A percentile compares a stretch with the other conserved stretches of the same genome.
Conservation (phyloP, 257 asterid genomes). For the Perilla frutescens region DNA sequence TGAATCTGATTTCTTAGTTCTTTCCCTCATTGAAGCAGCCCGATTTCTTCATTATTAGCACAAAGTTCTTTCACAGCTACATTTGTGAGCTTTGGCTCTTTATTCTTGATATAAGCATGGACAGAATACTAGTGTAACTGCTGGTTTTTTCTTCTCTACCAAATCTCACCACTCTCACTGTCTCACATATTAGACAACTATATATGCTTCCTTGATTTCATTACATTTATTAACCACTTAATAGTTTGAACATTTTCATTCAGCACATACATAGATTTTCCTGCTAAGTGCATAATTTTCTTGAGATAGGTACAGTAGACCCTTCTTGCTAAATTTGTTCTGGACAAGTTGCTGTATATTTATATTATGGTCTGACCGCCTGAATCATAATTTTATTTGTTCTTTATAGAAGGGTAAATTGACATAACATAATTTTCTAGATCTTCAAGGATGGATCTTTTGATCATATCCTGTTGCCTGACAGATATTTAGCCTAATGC, state of each 20-base stretch:
- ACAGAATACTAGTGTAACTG: not conserved
- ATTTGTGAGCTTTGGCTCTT: slow-evolving; percentile 18
- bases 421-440: not conserved
- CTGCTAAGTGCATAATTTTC: not conserved
- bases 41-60: slow-evolving; percentile 21
- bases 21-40: not conserved
- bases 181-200: not conserved
- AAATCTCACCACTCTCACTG: not conserved
- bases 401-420: not conserved
- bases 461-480: slow-evolving; percentile 10
- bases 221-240: not conserved
- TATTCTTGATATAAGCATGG: slow-evolving; percentile 7
- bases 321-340: not conserved
- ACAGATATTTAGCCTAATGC: slow-evolving; percentile 19
- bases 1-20: not conserved
- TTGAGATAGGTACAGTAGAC: not conserved
- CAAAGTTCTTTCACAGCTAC: not conserved
- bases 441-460: not conserved
- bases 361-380: not conserved
- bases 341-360: not conserved
- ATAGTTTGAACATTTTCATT: not conserved
- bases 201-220: not conserved
- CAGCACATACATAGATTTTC: not conserved
- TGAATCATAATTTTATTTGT: not conserved
- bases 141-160: slow-evolving; percentile 8